Base-by-base conservation (phyloP, 805 yeast genomes). In the Wickerhamiella lipophila region DNA sequence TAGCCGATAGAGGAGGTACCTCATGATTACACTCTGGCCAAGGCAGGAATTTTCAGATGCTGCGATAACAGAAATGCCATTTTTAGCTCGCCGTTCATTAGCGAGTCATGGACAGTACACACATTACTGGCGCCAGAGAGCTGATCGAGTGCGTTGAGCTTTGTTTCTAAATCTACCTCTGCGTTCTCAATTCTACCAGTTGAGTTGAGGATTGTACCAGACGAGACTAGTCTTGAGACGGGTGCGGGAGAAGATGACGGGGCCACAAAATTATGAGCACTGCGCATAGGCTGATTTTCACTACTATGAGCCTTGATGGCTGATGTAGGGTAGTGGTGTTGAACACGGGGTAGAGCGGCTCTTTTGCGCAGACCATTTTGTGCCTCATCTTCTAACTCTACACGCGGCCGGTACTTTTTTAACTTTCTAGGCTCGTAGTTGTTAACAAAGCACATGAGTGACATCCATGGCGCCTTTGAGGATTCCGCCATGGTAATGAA, bases 11-110 rank as follows among this genome's bases (percentile, higher is more conserved):
- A 29, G 13, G 11, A 11, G n/a, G 5, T 3, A 29, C 5, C 5
- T 13, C 6, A 7, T 29, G 12, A 4, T 13, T 29, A 29, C n/a
- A 29, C 32, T 13, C 32, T 29, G 32, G 32, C 4, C n/a, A 29
- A 7, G 6, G 32, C 38, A 15, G 42, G 42, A 7, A 22, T 4
- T 12, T 38, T 38, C 6, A 38, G 19, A 12, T 38, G 42, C 42
- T 38, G 42, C n/a, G 42, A 38, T 12, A 38, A 21, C 42, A 38
- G 15, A 22, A 38, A 38, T 16, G 42, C 42, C 42, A 38, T 38
- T 21, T 22, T 18, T 9, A 38, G 42, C 16, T 38, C 42, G 9
- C 16, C 25, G 16, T 8, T 13, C n/a, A 16, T 22, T n/a, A 38
- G n/a, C 4, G 42, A 13, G n/a, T 22, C 42, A 16, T 19, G 16